These are phyloP conservation scores for Ophiostoma sp. DNA, from an alignment of 2,329 filamentous ascomycete genomes.

Conservation along the genomic window DNA sequence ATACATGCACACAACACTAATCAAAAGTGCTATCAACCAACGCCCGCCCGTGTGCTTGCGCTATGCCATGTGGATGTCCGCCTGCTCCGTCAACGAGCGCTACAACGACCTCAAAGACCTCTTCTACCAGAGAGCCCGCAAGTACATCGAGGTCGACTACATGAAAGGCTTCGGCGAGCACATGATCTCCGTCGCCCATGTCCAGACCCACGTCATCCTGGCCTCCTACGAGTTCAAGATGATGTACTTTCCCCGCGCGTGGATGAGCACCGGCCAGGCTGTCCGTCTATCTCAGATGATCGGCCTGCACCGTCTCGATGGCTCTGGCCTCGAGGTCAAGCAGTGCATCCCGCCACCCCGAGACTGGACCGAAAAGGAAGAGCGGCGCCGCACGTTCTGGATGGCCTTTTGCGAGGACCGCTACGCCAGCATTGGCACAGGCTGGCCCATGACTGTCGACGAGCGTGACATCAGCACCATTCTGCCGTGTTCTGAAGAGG, in stretches of 20 bases:
- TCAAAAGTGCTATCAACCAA: slow-evolving; percentile 40
- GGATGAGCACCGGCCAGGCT: slow-evolving; percentile 82
- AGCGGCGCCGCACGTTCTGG: slow-evolving; percentile 90
- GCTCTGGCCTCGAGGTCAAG: slow-evolving; percentile 79
- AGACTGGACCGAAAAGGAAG: slow-evolving; percentile 92
- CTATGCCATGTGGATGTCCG: slow-evolving; percentile 94
- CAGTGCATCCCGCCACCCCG: slow-evolving; percentile 79
- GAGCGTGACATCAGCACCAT: slow-evolving; percentile 87
- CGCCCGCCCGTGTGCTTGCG: slow-evolving; percentile 81
- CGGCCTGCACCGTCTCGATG: slow-evolving; percentile 82
- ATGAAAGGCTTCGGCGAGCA: slow-evolving; percentile 88
- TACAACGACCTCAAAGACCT: slow-evolving; percentile 74
- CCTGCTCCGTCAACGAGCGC: slow-evolving; percentile 79
- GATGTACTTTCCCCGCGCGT: slow-evolving; percentile 95
- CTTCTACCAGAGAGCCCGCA: slow-evolving; percentile 84
- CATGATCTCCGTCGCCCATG: slow-evolving; percentile 79
- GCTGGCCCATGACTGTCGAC: slow-evolving; percentile 93
- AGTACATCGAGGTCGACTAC: slow-evolving; percentile 84
- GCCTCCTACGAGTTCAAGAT: slow-evolving; percentile 89
- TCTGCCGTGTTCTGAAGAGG: slow-evolving; percentile 76
- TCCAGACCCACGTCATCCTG: slow-evolving; percentile 76
- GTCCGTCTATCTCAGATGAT: slow-evolving; percentile 87
- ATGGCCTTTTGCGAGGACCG: slow-evolving; percentile 85
- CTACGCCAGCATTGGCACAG: slow-evolving; percentile 92
- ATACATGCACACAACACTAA: background rate